phyloP scores from a whole-genome alignment of 192 early-diverging fungal genomes.

The Coemansia furcata region DNA sequence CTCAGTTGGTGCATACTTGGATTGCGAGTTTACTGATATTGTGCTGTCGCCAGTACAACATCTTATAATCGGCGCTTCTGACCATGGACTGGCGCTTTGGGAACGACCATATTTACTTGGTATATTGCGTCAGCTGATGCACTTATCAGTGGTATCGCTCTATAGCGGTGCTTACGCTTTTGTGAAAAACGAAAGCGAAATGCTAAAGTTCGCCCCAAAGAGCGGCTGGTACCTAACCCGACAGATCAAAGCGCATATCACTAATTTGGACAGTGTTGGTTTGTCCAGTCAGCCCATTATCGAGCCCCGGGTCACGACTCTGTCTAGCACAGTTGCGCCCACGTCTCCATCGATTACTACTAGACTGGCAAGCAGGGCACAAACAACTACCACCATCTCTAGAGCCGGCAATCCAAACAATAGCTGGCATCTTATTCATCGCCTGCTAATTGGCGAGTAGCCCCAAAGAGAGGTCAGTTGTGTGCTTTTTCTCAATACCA shows the following conservation, averaged over 20 bases:
- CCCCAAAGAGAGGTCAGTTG: too few species aligned
- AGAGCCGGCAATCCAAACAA: not conserved
- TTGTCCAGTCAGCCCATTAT: slow-evolving; percentile 6
- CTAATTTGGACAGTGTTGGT: slow-evolving; percentile 18
- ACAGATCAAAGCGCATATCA: slow-evolving; percentile 5
- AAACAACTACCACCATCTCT: not conserved
- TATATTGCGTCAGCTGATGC: not conserved
- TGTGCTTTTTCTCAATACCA: too few species aligned
- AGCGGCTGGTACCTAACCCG: not conserved
- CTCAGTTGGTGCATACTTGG: not conserved
- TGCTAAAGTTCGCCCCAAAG: not conserved
- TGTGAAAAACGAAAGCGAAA: slow-evolving; percentile 13
- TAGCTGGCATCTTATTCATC: slow-evolving; percentile 14
- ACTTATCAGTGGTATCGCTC: slow-evolving; percentile 6
- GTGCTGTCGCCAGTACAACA: not conserved
- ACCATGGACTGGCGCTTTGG: not conserved
- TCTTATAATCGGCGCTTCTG: slow-evolving; percentile 16
- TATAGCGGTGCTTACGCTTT: slow-evolving; percentile 28
- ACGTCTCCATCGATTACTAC: not conserved
- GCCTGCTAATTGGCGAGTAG: slow-evolving; percentile 19
- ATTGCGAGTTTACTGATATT: not conserved
- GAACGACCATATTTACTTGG: slow-evolving; percentile 13
- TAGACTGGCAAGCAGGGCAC: not conserved
- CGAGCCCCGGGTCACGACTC: not conserved
- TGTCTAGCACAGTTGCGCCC: slow-evolving; percentile 1